Conservation (phyloP, 169 alveolate species). For the Plasmodium inui region DNA sequence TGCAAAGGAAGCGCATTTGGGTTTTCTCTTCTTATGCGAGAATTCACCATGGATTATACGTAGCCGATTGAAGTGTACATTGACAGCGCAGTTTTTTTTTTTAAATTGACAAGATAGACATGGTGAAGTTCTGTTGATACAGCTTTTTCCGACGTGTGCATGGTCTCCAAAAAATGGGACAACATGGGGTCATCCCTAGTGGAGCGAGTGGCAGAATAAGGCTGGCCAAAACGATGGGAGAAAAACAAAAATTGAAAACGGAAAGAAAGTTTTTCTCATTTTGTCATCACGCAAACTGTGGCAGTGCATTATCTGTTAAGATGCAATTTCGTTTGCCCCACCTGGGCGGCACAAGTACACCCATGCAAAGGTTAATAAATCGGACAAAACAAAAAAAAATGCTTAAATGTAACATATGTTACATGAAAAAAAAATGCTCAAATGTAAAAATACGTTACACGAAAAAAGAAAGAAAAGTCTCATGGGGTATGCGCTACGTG, state of each 20-base stretch:
- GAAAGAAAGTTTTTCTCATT: background rate
- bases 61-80: background rate
- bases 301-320: background rate
- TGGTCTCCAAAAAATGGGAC: background rate
- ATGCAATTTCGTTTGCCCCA: background rate
- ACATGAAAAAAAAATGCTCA: background rate
- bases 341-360: background rate
- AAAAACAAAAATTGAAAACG: background rate
- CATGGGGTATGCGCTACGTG: background rate
- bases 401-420: background rate
- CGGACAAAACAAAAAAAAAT: background rate
- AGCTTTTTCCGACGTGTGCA: background rate
- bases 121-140: background rate
- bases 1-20: background rate
- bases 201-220: background rate
- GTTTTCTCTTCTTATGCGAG: background rate
- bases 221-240: background rate
- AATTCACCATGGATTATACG: background rate
- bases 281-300: background rate
- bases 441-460: background rate
- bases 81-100: background rate
- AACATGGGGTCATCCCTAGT: background rate
- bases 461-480: background rate
- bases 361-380: background rate
- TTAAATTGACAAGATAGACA: background rate